Evolutionary conservation across 495 filamentous ascomycete genomes (phyloP), one percentile per base, ranked within the genome.

Genomic region (Cercophora scortea): DNA sequence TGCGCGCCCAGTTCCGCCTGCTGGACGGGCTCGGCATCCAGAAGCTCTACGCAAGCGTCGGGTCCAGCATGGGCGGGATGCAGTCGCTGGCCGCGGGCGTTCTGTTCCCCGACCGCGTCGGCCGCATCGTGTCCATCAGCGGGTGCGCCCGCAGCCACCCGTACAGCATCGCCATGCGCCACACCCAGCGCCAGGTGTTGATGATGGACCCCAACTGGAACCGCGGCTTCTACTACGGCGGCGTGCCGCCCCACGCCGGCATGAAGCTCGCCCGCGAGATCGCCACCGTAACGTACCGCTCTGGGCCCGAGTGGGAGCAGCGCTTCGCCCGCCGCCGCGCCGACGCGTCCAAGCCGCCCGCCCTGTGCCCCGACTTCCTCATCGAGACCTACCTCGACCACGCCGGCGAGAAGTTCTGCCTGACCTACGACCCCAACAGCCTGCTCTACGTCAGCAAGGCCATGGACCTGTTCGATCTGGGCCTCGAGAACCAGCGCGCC

Each of bases 201-300:
- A 96, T 99, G 90, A 95, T 92, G 84, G 93, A 99, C 58, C 89
- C 90, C 1, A 89, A 94, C 55, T 99, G 94, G 94, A 83, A 85
- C 53, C 88, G 93, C n/a, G 93, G 93, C 1, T 95, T 90, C 71
- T 99, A 97, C 72, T 97, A 97, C 63, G 84, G 84, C 52, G 66
- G 75, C 42, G 84, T 97, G 32, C 93, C 94, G 7, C 94, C 93
- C 8, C 94, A 99, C 63, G 80, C 84, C 8, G 93, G 93, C 13
- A 96, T 99, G 89, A 99, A 99, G 69, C 83, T 99, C 16, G 93
- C 93, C 8, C 86, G 93, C 53, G 88, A 97, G 70, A 97, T 99
- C 57, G 94, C 93, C 12, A 99, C 93, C 1, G 88, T 99, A 38
- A 99, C 93, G 7, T 99, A 99, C 66, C 83, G 93, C 49, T 94